phyloP scores from a whole-genome alignment of 305 asterid genomes.

The Caryopteris hybrid region DNA sequence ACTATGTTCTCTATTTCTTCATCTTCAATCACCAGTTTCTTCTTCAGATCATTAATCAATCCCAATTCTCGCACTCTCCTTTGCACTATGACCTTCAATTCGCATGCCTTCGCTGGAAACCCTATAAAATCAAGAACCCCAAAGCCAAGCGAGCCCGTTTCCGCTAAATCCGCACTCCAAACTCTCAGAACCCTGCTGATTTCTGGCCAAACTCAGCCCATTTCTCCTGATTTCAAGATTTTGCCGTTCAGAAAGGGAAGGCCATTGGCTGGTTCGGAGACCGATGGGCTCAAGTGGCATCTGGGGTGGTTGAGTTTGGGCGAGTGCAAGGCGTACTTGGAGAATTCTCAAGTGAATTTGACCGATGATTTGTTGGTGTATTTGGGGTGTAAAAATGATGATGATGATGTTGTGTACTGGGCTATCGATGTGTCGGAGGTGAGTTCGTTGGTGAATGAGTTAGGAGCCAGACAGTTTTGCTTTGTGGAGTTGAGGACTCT shows the following conservation, averaged over 20 bases:
- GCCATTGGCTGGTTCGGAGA: conserved; percentile 61
- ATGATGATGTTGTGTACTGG: conserved; percentile 75
- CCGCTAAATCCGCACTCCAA: conserved; percentile 70
- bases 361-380: conserved; percentile 69
- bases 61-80: conserved; percentile 15
- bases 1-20: conserved; percentile 24
- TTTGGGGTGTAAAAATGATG: conserved; percentile 60
- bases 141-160: conserved; percentile 53
- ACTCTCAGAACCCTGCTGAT: conserved; percentile 61
- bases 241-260: conserved; percentile 83
- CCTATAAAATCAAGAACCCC: conserved; percentile 61
- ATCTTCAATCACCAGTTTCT: conserved; percentile 22
- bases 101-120: conserved; percentile 79
- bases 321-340: conserved; percentile 61
- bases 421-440: conserved; percentile 81
- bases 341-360: conserved; percentile 48
- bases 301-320: conserved; percentile 63
- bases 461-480: conserved; percentile 61
- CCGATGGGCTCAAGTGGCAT: conserved; percentile 54
- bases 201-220: conserved; percentile 30
- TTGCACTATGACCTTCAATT: conserved; percentile 30
- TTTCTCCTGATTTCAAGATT: conserved; percentile 64
- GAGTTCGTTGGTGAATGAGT: conserved; percentile 42
- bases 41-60: conserved; percentile 19
- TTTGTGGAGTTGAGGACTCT: conserved; percentile 93